Evolutionary conservation across 1,284 basidiomycete genomes (phyloP).

Genomic region (Trametes hirsuta): DNA sequence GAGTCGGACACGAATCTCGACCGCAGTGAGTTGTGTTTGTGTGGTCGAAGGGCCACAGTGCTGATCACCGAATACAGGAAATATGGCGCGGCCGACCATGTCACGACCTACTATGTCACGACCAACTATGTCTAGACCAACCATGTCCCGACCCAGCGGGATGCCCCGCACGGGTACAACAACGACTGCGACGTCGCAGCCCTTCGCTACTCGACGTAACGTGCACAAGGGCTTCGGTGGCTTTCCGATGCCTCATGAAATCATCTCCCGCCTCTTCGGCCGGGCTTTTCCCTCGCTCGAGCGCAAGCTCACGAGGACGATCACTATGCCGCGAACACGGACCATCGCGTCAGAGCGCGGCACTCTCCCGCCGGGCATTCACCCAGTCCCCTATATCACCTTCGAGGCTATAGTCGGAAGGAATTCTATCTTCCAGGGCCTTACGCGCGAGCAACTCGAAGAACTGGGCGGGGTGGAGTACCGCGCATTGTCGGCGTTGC

Average conservation of each 20-base stretch:
- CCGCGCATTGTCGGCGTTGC: constrained; percentile 76
- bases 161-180: constrained; percentile 23
- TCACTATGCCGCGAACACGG: constrained; percentile 35
- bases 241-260: constrained; percentile 84
- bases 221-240: constrained; percentile 75
- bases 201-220: constrained; percentile 31
- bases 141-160: constrained; percentile 8
- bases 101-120: constrained; percentile 20
- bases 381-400: constrained; percentile 79
- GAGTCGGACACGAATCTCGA: constrained; percentile 10
- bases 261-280: constrained; percentile 39
- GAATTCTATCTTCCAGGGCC: constrained; percentile 84
- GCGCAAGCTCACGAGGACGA: constrained; percentile 33
- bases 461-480: constrained; percentile 96
- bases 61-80: constrained; percentile 19
- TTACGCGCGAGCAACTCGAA: constrained; percentile 85
- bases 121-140: constrained; percentile 13
- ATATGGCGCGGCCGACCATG: constrained; percentile 27
- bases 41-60: not conserved
- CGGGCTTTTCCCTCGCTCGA: constrained; percentile 33
- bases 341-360: constrained; percentile 37
- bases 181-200: constrained; percentile 13
- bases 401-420: constrained; percentile 86
- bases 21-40: constrained; percentile 9
- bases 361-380: constrained; percentile 42